Evolutionary conservation across 2,329 filamentous ascomycete genomes (phyloP).

Genomic region (Hypomyces rosellus): DNA sequence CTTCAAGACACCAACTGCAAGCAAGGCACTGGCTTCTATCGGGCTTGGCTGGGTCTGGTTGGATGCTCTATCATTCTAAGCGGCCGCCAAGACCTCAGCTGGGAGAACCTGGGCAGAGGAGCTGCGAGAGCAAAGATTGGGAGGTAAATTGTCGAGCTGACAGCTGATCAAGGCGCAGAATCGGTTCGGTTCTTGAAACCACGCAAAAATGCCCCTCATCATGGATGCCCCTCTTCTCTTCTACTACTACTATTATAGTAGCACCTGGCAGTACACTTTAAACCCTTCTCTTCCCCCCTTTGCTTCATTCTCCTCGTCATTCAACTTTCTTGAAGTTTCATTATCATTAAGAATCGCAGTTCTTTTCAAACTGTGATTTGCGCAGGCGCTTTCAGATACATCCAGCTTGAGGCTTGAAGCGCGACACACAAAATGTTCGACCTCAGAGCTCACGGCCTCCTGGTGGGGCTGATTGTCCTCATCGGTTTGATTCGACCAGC

Average conservation of each 20-base stretch:
- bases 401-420: background rate
- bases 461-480: constrained; percentile 54
- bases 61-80: no score
- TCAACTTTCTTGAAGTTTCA: background rate
- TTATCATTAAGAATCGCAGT: background rate
- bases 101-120: no score
- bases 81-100: no score
- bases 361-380: background rate
- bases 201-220: background rate
- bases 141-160: background rate
- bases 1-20: no score
- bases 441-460: constrained; percentile 41
- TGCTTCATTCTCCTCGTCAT: background rate
- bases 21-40: no score
- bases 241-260: background rate
- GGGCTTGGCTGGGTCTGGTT: no score
- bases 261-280: background rate
- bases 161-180: constrained; percentile 7
- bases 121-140: constrained; percentile 7
- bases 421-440: constrained; percentile 37
- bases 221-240: background rate
- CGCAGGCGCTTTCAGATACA: background rate
- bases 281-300: constrained; percentile 5
- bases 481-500: constrained; percentile 61
- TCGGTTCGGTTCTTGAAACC: constrained; percentile 1